A percentile compares a stretch with the other conserved stretches of the same genome.
Conservation (phyloP, 257 asterid genomes). For the Capsicum chinense region DNA sequence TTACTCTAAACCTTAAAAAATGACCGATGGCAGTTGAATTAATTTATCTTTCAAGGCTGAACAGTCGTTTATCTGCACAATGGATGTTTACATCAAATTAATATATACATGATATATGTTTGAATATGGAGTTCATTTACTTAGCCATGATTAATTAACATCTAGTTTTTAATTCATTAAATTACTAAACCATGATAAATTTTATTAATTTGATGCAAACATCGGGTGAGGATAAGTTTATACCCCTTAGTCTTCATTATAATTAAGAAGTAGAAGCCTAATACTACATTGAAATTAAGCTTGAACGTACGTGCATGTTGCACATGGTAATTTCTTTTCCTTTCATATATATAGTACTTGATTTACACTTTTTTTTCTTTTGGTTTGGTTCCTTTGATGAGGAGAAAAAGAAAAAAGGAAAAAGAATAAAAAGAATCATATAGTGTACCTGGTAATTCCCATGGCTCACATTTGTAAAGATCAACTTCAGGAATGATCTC, state of each 20-base stretch:
- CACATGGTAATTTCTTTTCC: not conserved
- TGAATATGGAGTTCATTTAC: too few species aligned
- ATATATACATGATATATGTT: too few species aligned
- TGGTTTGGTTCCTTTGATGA: not conserved
- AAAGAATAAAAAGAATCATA: not conserved
- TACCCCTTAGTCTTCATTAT: not conserved
- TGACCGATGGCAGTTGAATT: not conserved
- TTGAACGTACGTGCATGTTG: not conserved
- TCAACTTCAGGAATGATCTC: conserved; percentile 96
- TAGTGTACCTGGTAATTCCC: conserved; percentile 92
- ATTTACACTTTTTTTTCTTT: not conserved
- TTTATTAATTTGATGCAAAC: too few species aligned
- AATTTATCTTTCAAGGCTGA: not conserved
- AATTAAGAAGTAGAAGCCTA: not conserved
- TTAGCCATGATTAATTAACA: too few species aligned
- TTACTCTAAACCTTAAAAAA: not conserved
- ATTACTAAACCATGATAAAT: too few species aligned
- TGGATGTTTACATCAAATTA: too few species aligned
- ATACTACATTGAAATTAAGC: not conserved
- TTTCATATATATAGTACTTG: not conserved
- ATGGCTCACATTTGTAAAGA: conserved; percentile 99
- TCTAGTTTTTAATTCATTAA: too few species aligned
- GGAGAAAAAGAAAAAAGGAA: not conserved
- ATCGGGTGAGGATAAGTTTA: too few species aligned
- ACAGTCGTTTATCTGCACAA: not conserved